phyloP scores from a whole-genome alignment of 306 rosid species.

The Cyamopsis tetragonoloba region DNA sequence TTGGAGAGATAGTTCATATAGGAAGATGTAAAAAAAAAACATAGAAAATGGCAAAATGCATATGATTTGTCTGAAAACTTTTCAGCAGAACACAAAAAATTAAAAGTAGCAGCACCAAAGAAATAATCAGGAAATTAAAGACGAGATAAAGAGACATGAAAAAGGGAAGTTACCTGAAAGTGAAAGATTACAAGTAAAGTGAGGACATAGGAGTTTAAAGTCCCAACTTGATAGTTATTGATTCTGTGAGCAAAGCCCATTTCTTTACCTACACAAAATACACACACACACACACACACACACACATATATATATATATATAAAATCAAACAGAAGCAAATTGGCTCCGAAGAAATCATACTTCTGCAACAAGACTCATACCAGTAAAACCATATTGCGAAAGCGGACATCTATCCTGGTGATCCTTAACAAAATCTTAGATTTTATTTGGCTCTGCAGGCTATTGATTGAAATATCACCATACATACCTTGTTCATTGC shows the following conservation, averaged over 20 bases:
- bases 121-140: too few relatives aligned
- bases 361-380: slow-evolving; percentile 39
- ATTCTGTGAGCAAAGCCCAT: slow-evolving; percentile 88
- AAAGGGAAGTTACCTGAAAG: slow-evolving; percentile 83
- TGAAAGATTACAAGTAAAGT: slow-evolving; percentile 83
- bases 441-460: slow-evolving; percentile 72
- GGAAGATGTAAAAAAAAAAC: slow-evolving; percentile 3
- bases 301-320: too few relatives aligned
- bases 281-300: too few relatives aligned
- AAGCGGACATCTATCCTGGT: slow-evolving; percentile 68
- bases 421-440: slow-evolving; percentile 72
- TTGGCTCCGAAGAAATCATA: slow-evolving; percentile 6
- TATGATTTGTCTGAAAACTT: background rate
- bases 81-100: background rate
- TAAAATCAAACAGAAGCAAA: slow-evolving; percentile 32
- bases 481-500: slow-evolving; percentile 49
- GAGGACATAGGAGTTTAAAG: slow-evolving; percentile 87
- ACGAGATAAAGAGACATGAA: slow-evolving; percentile 28
- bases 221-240: slow-evolving; percentile 65
- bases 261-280: slow-evolving; percentile 80
- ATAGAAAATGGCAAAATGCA: background rate
- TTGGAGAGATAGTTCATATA: slow-evolving; percentile 3
- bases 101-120: too few relatives aligned
- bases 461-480: slow-evolving; percentile 92
- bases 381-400: slow-evolving; percentile 81